Conservation (phyloP, 208 protist genomes). For the Leptomonas seymouri region DNA sequence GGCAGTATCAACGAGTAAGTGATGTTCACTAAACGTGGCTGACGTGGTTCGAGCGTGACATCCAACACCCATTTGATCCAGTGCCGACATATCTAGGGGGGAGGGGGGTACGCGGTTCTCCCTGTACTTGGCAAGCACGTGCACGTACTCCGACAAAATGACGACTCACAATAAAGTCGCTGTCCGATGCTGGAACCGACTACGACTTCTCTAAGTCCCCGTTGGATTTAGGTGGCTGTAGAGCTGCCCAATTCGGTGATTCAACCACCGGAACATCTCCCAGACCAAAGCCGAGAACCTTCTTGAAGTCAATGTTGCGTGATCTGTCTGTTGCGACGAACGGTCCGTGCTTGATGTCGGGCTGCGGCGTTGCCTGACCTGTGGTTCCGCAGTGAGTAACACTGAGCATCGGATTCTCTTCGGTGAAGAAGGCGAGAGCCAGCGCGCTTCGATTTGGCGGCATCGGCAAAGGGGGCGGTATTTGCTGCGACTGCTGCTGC, state of each 20-base stretch:
- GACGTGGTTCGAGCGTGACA: too few species aligned
- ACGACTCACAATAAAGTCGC: too few species aligned
- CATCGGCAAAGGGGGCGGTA: constrained; percentile 1
- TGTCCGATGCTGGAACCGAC: too few species aligned
- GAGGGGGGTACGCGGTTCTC: too few species aligned
- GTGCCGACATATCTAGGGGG: too few species aligned
- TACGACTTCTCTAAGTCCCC: constrained; percentile 1
- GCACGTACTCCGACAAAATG: too few species aligned
- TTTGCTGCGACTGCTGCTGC: not conserved
- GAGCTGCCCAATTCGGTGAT: not conserved
- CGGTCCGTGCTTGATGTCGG: constrained; percentile 8
- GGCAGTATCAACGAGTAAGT: too few species aligned
- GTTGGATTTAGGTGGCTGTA: not conserved
- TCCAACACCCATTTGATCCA: too few species aligned
- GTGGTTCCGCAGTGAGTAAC: constrained; percentile 1
- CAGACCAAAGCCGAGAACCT: constrained; percentile 2
- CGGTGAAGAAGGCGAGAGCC: constrained; percentile 1
- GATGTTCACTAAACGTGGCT: too few species aligned
- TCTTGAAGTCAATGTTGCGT: constrained; percentile 11
- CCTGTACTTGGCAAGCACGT: too few species aligned
- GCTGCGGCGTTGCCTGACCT: not conserved
- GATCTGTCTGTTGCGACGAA: constrained; percentile 14
- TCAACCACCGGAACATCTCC: not conserved
- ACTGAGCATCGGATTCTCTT: not conserved
- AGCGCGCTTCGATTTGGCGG: not conserved